Evolutionary conservation across 2,329 filamentous ascomycete species (phyloP), one percentile per base, ranked within the genome.

Genomic region (Diaporthe amygdali): DNA sequence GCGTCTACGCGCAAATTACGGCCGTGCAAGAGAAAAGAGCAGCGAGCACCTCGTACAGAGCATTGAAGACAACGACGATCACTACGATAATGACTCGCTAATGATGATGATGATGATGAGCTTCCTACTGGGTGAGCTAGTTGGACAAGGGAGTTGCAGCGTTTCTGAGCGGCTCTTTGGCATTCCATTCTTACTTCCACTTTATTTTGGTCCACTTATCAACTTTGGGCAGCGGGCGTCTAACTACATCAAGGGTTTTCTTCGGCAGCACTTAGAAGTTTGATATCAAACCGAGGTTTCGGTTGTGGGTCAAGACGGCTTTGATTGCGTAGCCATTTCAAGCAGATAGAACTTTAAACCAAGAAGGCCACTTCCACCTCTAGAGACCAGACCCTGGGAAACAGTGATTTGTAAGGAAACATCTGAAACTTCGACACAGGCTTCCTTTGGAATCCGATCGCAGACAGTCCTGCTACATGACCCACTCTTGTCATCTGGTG

Each of bases 31-130:
- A 37, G n/a, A 17, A n/a, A 49, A 47, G 51, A 32, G 51, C 30
- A 30, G n/a, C 44, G n/a, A 37, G 59, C 59, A 64, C 14, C 41
- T 34, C 27, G 1, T 15, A 47, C 30, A n/a, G 7, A 37, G 37
- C 9, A 74, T 76, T 20, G 77, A 79, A 8, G 73, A 71, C 12
- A 75, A 74, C 30, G 71, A 74, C 12, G 79, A 79, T 15, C 80
- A 81, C 41, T 56, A 68, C 51, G 51, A 56, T 56, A 44, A 68
- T 55, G 66, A 56, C 66, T 68, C 27, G 66, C 14, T 41, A 68
- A 68, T 25, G 41, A 56, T 52, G n/a, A 49, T 32, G 51, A 55
- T 34, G 47, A 37, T 39, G 54, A 68, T 27, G 22, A 27, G 47
- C 14, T 6, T 51, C 47, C 32, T 37, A 49, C 39, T 37, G 30